Conservation (phyloP, 805 yeast genomes). For the Ogataea siamensis region DNA sequence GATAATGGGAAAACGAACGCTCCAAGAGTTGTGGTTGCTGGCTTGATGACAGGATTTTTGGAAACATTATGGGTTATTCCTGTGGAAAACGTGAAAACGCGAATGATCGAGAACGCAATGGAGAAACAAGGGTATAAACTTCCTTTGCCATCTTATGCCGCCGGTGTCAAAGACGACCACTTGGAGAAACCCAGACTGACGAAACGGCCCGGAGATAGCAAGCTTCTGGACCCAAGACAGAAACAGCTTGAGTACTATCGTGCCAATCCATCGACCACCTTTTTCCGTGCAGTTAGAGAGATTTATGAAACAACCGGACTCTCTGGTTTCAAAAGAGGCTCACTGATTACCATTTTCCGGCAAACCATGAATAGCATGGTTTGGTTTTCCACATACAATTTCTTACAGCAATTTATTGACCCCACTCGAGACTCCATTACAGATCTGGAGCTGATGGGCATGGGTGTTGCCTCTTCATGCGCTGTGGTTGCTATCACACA, state of each 20-base stretch:
- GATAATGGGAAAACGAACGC: constrained; percentile 64
- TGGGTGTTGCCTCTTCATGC: constrained; percentile 63
- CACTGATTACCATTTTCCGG: constrained; percentile 75
- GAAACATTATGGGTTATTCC: constrained; percentile 88
- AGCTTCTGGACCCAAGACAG: constrained; percentile 10
- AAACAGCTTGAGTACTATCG: constrained; percentile 38
- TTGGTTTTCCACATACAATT: constrained; percentile 79
- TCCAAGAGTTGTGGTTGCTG: constrained; percentile 81
- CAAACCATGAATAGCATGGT: constrained; percentile 79
- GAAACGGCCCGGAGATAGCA: constrained; percentile 14
- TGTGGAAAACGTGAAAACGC: constrained; percentile 80
- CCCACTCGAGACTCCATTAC: constrained; percentile 50
- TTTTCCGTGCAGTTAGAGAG: constrained; percentile 54
- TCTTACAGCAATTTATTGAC: constrained; percentile 66
- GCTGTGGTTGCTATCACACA: constrained; percentile 80
- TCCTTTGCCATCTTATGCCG: constrained; percentile 20
- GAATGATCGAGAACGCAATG: constrained; percentile 71
- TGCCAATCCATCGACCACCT: constrained; percentile 51
- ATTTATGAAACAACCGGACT: constrained; percentile 73
- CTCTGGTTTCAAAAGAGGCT: constrained; percentile 78
- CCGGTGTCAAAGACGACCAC: constrained; percentile 19
- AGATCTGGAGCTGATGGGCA: constrained; percentile 32
- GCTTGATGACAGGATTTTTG: constrained; percentile 73
- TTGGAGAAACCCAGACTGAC: constrained; percentile 21
- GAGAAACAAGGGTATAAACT: constrained; percentile 29